Conservation (phyloP, 192 early-diverging fungal species). For the Coemansia sp. region DNA sequence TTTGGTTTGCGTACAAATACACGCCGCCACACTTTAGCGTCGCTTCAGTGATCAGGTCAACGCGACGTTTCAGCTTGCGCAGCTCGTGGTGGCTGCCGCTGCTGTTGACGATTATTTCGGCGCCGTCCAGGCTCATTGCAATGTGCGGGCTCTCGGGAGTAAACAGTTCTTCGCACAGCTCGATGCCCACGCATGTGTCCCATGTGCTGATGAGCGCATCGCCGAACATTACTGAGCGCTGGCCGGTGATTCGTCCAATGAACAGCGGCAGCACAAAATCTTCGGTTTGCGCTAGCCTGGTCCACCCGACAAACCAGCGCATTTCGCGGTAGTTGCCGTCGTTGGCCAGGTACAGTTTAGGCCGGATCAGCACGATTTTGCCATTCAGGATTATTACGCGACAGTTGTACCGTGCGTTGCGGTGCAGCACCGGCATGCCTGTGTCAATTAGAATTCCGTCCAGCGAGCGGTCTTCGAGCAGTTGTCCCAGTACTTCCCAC, state of each 20-base stretch:
- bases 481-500: constrained; percentile 83
- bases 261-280: constrained; percentile 78
- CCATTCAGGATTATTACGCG: constrained; percentile 82
- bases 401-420: constrained; percentile 94
- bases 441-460: constrained; percentile 87
- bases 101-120: constrained; percentile 95
- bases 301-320: constrained; percentile 94
- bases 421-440: constrained; percentile 95
- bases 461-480: constrained; percentile 65
- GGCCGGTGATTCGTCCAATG: constrained; percentile 78
- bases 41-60: constrained; percentile 87
- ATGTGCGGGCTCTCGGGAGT: constrained; percentile 96
- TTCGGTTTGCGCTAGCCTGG: constrained; percentile 62
- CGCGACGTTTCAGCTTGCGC: constrained; percentile 80
- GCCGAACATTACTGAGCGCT: constrained; percentile 79
- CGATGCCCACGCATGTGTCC: constrained; percentile 89
- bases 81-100: constrained; percentile 97
- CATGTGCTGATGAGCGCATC: constrained; percentile 83
- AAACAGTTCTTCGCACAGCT: constrained; percentile 97
- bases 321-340: constrained; percentile 98
- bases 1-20: constrained; percentile 95
- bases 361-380: constrained; percentile 88
- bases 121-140: constrained; percentile 87
- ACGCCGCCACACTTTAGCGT: constrained; percentile 92
- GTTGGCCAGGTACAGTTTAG: constrained; percentile 95